Base-by-base conservation (phyloP, 164 flowering plant genomes). In the Magnolia changhungtana region DNA sequence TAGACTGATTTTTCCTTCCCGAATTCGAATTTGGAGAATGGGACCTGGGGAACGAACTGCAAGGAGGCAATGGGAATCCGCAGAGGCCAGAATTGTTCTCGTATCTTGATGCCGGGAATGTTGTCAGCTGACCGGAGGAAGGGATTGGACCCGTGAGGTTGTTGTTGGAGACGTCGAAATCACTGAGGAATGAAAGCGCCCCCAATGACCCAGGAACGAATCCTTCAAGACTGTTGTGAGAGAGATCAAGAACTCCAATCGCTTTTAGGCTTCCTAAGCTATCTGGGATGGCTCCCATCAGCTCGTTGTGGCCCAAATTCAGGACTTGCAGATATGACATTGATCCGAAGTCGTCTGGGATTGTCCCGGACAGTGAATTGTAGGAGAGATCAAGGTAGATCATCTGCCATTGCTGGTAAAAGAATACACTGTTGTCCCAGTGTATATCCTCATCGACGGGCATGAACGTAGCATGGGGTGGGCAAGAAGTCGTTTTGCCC, bases 21-120 rank as follows among this genome's bases (percentile, higher is more conserved):
- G 19, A 66, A 55, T 55, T 55, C 0, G 59, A 9, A 71, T 74
- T 75, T 2, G 58, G 13, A 5, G 82, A 16, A 69, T 11, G 84
- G 69, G 78, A 52, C 23, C 84, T 78, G 58, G 70, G 13, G 49
- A 75, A 73, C 21, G 87, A 74, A 18, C 88, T 81, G 79, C 98
- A 95, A 8, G 90, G 83, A 18, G 87, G 85, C 74, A 95, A 82
- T 16, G 98, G 98, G 16, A 89, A 77, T 31, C 95, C 97, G 74
- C 98, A 95, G 21, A 95, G 94, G 72, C 89, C 94, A 37, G 97
- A 82, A 81, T 95, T 95, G 85, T 95, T 93, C 66, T 86, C 94
- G 72, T 90, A 95, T 83, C 93, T 82, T 23, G 97, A 82, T 2
- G 92, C 69, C 1, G 92, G 95, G 79, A 95, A 93, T 8, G 97